Conservation (phyloP, 1,284 basidiomycete species). For the Takashimella tepidaria region DNA sequence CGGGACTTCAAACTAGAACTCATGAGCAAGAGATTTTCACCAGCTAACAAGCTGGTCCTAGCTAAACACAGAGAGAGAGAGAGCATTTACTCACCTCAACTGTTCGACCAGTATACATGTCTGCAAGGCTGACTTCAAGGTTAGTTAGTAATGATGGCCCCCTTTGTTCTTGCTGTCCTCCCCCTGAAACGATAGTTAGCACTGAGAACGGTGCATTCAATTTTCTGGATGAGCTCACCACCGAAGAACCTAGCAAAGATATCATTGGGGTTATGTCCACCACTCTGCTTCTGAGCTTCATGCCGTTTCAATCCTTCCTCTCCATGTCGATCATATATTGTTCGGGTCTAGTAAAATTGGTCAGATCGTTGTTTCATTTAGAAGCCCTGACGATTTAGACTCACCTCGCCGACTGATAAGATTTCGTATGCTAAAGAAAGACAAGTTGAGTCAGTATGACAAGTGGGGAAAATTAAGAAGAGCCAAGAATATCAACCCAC, state of each 20-base stretch:
- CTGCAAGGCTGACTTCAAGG: constrained; percentile 76
- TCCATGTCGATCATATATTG: constrained; percentile 86
- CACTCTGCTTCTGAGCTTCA: constrained; percentile 53
- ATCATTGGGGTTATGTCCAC: constrained; percentile 78
- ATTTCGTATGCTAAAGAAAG: constrained; percentile 75
- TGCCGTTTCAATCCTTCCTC: constrained; percentile 88
- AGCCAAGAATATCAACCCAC: constrained; percentile 55
- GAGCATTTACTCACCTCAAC: constrained; percentile 73
- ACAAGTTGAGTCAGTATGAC: constrained; percentile 5
- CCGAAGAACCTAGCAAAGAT: constrained; percentile 90
- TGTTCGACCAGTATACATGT: constrained; percentile 78
- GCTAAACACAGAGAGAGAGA: too few relatives aligned
- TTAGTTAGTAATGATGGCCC: constrained; percentile 80
- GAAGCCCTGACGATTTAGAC: constrained; percentile 21
- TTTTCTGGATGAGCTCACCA: constrained; percentile 41
- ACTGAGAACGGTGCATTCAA: too few relatives aligned
- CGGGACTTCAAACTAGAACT: constrained; percentile 75
- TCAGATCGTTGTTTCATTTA: not conserved
- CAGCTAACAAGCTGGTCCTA: too few relatives aligned
- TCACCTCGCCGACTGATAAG: constrained; percentile 70
- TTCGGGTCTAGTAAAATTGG: constrained; percentile 60
- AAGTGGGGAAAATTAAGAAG: not conserved
- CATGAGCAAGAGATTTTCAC: constrained; percentile 6
- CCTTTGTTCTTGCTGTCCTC: constrained; percentile 65
- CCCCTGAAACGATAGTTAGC: constrained; percentile 35